phyloP scores from a whole-genome alignment of 257 asterid genomes.

The Lycium barbarum region DNA sequence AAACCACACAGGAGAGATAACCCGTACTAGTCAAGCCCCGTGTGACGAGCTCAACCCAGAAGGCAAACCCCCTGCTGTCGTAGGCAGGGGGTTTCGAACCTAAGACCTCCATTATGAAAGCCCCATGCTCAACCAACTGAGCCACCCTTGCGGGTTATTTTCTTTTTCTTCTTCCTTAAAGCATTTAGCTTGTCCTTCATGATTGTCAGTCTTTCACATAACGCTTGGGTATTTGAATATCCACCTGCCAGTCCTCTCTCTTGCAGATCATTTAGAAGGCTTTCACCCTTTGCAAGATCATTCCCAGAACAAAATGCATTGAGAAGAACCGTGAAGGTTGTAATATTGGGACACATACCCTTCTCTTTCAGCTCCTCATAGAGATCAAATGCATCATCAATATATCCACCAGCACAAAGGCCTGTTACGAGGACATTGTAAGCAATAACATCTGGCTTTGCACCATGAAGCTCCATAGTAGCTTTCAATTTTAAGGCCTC shows the following conservation, averaged over 20 bases:
- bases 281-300: conserved; percentile 53
- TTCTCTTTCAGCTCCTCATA: conserved; percentile 84
- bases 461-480: conserved; percentile 73
- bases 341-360: conserved; percentile 60
- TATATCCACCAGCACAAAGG: conserved; percentile 54
- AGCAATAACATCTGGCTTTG: conserved; percentile 69
- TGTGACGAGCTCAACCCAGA: too few relatives aligned
- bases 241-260: conserved; percentile 63
- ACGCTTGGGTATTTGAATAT: conserved; percentile 36
- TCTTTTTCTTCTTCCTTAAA: conserved; percentile 51
- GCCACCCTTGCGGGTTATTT: not conserved
- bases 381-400: conserved; percentile 54
- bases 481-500: conserved; percentile 63
- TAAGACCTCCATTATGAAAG: too few relatives aligned
- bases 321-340: conserved; percentile 65
- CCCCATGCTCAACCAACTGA: too few relatives aligned
- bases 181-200: conserved; percentile 53
- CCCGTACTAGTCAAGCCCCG: too few relatives aligned
- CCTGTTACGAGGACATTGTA: conserved; percentile 81
- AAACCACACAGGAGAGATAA: too few relatives aligned
- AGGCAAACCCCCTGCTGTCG: too few relatives aligned
- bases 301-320: conserved; percentile 51
- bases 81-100: too few relatives aligned
- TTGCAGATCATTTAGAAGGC: conserved; percentile 64
- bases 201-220: conserved; percentile 53